Percentiles rank a stretch among this genome's conserved stretches.
These are phyloP conservation scores for Annulohypoxylon bovei DNA, from an alignment of 495 filamentous ascomycete species.

Conservation along the genomic window DNA sequence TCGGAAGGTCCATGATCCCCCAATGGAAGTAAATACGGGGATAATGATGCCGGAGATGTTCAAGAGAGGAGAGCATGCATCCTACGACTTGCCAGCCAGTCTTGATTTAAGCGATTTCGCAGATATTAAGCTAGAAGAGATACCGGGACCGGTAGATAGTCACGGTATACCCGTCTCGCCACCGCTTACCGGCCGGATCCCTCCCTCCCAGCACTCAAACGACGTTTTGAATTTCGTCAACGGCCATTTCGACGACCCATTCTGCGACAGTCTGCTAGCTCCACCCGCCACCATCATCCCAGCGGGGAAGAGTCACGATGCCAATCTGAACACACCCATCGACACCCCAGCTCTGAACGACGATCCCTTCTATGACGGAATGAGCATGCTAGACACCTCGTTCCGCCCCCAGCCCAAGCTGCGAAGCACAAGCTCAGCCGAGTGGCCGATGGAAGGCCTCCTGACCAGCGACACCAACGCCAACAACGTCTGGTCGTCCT, in stretches of 20 bases:
- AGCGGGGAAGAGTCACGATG: slow-evolving; percentile 5
- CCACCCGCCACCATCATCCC: slow-evolving; percentile 29
- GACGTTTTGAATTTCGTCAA: slow-evolving; percentile 41
- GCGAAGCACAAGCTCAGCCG: slow-evolving; percentile 43
- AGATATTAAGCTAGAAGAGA: slow-evolving; percentile 33
- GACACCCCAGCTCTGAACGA: slow-evolving; percentile 40
- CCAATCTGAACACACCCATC: slow-evolving; percentile 45
- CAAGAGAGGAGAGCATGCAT: slow-evolving; percentile 6
- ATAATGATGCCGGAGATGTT: slow-evolving; percentile 18
- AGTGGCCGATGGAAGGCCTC: slow-evolving; percentile 46
- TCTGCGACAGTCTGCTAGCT: slow-evolving; percentile 40
- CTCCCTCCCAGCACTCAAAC: slow-evolving; percentile 31
- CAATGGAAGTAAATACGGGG: background rate
- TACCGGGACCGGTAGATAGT: slow-evolving; percentile 16
- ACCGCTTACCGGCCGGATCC: slow-evolving; percentile 48
- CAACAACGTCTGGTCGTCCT: slow-evolving; percentile 35
- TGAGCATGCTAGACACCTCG: slow-evolving; percentile 17
- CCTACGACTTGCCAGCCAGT: slow-evolving; percentile 20
- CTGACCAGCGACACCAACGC: slow-evolving; percentile 28
- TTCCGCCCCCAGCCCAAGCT: slow-evolving; percentile 26
- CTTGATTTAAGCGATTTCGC: slow-evolving; percentile 30
- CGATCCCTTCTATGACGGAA: slow-evolving; percentile 34
- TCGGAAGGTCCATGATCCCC: slow-evolving; percentile 20
- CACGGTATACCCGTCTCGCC: slow-evolving; percentile 44
- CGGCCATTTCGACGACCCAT: slow-evolving; percentile 52